Evolutionary conservation across 2,329 filamentous ascomycete genomes (phyloP).

Genomic region (Colletotrichum liriopes): DNA sequence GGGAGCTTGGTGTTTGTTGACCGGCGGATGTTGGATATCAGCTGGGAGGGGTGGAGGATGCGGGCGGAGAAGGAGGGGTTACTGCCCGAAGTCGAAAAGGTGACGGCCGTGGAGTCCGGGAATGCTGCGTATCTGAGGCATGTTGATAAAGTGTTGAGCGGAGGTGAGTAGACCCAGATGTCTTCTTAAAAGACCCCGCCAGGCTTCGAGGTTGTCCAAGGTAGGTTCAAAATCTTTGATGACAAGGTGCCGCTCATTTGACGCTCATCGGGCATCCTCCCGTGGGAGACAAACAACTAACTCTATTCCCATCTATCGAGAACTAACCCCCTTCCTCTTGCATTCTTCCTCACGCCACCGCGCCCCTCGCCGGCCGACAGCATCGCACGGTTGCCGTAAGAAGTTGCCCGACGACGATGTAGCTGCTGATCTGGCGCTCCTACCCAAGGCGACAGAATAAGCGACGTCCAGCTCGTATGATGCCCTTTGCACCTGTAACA

Average conservation of each 20-base stretch:
- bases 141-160: constrained; percentile 12
- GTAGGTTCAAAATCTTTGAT: not conserved
- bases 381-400: not conserved
- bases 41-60: constrained; percentile 30
- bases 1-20: constrained; percentile 38
- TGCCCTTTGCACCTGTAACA: not conserved
- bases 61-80: constrained; percentile 22
- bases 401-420: not conserved
- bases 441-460: not conserved
- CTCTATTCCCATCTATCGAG: constrained; percentile 2
- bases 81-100: constrained; percentile 2
- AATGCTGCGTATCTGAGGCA: constrained; percentile 18
- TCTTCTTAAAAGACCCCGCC: not conserved
- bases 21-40: constrained; percentile 11
- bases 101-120: not conserved
- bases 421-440: not conserved
- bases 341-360: not conserved
- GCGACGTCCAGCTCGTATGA: not conserved
- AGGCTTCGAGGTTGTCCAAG: not conserved
- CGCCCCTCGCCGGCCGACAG: not conserved
- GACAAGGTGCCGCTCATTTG: not conserved
- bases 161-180: not conserved
- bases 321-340: not conserved
- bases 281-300: not conserved
- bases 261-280: not conserved